Conservation (phyloP, 148 eudicot genomes). For the Silene conica region DNA sequence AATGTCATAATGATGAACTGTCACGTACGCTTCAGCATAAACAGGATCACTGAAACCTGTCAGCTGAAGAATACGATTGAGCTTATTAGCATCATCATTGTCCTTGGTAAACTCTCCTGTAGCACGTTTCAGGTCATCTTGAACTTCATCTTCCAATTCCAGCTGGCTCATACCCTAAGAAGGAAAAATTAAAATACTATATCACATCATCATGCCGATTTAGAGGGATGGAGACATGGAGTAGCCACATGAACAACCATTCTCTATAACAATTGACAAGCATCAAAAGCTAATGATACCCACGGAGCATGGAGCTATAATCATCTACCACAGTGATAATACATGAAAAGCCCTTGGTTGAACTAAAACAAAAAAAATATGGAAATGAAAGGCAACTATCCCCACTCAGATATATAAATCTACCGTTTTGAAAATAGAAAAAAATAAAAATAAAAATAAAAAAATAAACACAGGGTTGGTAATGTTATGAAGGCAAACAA, state of each 20-base stretch:
- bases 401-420: neutral
- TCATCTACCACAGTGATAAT: neutral
- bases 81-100: conserved; percentile 77
- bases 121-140: conserved; percentile 93
- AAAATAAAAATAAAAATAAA: neutral
- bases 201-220: neutral
- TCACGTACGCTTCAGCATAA: conserved; percentile 95
- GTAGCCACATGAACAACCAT: neutral
- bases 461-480: neutral
- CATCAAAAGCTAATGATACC: too few relatives aligned
- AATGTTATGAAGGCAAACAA: neutral
- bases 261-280: neutral
- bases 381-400: neutral
- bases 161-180: conserved; percentile 93
- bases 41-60: conserved; percentile 96
- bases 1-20: conserved; percentile 98
- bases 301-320: too few relatives aligned
- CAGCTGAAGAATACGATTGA: conserved; percentile 90
- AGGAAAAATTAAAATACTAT: conserved; percentile 2
- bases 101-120: conserved; percentile 88
- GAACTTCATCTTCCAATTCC: conserved; percentile 94
- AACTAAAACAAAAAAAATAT: neutral
- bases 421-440: neutral
- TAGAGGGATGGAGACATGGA: neutral
- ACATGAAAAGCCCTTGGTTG: neutral